Base-by-base conservation (phyloP, 768 basidiomycete genomes). In the Astraeus odoratus region DNA sequence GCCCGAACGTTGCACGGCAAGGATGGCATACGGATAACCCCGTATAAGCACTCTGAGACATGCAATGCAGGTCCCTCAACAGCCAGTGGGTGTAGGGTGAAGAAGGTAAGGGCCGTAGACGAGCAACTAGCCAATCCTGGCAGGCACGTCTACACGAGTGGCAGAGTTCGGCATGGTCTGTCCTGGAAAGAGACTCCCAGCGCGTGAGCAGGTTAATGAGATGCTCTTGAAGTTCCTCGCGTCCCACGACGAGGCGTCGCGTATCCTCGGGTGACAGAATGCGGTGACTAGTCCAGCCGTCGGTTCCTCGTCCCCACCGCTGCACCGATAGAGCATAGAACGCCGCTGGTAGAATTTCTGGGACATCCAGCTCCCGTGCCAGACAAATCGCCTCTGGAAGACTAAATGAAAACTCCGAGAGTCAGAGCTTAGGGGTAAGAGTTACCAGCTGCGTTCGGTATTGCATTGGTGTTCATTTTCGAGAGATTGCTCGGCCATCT, bases 271-370 rank as follows among this genome's bases (percentile, higher is more conserved):
- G 55, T 18, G 57, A 53, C 2, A 68, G 58, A 10, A 56, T 53
- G 43, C 56, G 34, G 42, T 67, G 60, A 8, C 60, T 58, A 19
- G 47, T 57, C 0, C 64, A 62, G 12, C 60, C 61, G 16, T 65
- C 66, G 5, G 58, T 49, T 22, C 48, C 47, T 27, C 35, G 43
- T 26, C 45, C 47, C 53, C 61, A 65, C 15, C 57, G 56, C 35
- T 66, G 56, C 13, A 66, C 49, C 5, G 65, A 63, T 19, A 71
- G 61, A 4, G 65, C 67, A 50, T 68, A 71, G 47, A 71, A 69
- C 15, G 64, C 64, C n/a, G 67, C 59, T 5, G 68, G 67, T 18
- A 69, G 59, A 39, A 69, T 66, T 16, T 66, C 60, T 1, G 62
- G 63, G 25, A 69, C 47, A 31, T 63, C 53, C 38, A 60, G 59